These are phyloP conservation scores for Fusarium virguliforme DNA, from an alignment of 2,329 filamentous ascomycete species.

Conservation along the genomic window DNA sequence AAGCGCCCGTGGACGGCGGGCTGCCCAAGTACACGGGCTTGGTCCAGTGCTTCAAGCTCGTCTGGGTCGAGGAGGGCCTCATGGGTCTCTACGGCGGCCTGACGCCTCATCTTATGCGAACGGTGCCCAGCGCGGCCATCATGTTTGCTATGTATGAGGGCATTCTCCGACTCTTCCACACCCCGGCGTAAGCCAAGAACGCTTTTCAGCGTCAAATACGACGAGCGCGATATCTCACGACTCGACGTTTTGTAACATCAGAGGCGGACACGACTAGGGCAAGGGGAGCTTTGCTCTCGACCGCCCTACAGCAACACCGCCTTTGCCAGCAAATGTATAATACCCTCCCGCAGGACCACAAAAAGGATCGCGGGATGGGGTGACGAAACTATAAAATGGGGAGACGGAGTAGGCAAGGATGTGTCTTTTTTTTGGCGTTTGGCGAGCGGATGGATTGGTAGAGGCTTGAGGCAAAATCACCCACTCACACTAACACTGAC, in stretches of 20 bases:
- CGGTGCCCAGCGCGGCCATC: slow-evolving; percentile 92
- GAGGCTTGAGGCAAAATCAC: slow-evolving; percentile 22
- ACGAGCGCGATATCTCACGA: not conserved
- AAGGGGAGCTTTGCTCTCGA: not conserved
- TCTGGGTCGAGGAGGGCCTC: slow-evolving; percentile 91
- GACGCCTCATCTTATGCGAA: slow-evolving; percentile 91
- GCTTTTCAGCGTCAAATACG: not conserved
- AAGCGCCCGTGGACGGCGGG: slow-evolving; percentile 82
- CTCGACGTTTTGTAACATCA: slow-evolving; percentile 32
- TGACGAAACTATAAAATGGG: slow-evolving; percentile 25
- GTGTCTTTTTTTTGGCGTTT: slow-evolving; percentile 34
- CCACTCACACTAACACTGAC: slow-evolving; percentile 23
- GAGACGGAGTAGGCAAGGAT: slow-evolving; percentile 17
- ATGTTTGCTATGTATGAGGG: slow-evolving; percentile 93
- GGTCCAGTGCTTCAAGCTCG: slow-evolving; percentile 87
- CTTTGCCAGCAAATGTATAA: slow-evolving; percentile 30
- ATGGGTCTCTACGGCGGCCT: slow-evolving; percentile 90
- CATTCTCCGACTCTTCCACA: slow-evolving; percentile 67
- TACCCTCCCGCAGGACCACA: not conserved
- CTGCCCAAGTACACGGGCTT: slow-evolving; percentile 90
- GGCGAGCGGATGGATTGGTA: slow-evolving; percentile 28
- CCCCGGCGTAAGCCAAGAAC: slow-evolving; percentile 52
- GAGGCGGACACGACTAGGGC: slow-evolving; percentile 5
- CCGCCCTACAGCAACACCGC: slow-evolving; percentile 8
- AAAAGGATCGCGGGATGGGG: slow-evolving; percentile 18